Base-by-base conservation (phyloP, 768 basidiomycete species). In the Suillus cothurnatus region DNA sequence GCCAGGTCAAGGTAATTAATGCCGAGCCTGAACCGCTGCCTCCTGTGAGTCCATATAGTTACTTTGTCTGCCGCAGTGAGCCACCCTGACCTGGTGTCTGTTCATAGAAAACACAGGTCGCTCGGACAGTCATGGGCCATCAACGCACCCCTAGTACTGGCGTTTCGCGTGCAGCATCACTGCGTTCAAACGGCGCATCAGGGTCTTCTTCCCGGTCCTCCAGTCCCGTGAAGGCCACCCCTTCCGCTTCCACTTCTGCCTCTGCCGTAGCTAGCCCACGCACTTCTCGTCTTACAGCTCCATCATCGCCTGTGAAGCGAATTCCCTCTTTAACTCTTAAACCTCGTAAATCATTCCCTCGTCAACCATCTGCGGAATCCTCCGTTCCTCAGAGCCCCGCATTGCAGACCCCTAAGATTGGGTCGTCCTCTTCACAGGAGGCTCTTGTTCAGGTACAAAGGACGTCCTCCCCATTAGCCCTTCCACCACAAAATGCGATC, bases 1-100 rank as follows among this genome's bases (percentile, higher is more conserved):
- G 91, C 72, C 92, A 94, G 75, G 92, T 98, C 67, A 93, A 86
- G 73, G 76, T 89, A 31, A 79, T 84, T 71, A 84, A 84, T 21
- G 57, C 66, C 11, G 73, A 76, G 36, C 65, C 68, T 21, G 75
- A 76, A 15, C 58, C 11, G 6, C 76, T 68, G n/a, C 67, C 52
- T 17, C 63, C 69, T 38, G 66, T 52, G 38, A 76, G 75, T 76
- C 45, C n/a, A 17, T 28, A 9, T 0, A 39, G 5, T 19, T 55
- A 34, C 53, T 45, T 58, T 49, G 38, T 28, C 6, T 36, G n/a
- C n/a, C n/a, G n/a, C n/a, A n/a, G n/a, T n/a, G 64, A 38, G 28
- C 52, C 53, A 32, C 53, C 26, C 36, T 36, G 31, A 55, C 21
- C 55, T n/a, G 23, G 41, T 28, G 23, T 28, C 5, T 43, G 21